Percentiles rank a stretch among this genome's conserved stretches.
Evolutionary conservation across 257 asterid genomes (phyloP).

Genomic region (Ilex asprella): DNA sequence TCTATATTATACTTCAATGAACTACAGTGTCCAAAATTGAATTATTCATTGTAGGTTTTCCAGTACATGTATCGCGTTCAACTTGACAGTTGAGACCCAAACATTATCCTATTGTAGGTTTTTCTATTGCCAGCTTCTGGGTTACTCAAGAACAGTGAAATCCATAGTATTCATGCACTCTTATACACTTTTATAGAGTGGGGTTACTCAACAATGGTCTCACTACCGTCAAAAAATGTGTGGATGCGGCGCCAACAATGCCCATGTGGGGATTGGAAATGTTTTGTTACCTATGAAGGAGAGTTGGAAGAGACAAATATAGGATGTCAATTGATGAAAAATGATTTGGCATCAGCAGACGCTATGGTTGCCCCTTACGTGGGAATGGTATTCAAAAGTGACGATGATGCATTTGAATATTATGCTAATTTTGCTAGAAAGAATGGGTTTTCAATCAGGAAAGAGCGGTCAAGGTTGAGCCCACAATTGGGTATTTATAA

Average conservation of each 20-base stretch:
- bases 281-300: slow-evolving; percentile 43
- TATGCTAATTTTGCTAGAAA: slow-evolving; percentile 60
- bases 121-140: background rate
- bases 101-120: too few relatives aligned
- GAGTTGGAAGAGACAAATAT: slow-evolving; percentile 29
- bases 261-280: slow-evolving; percentile 77
- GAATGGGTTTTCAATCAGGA: slow-evolving; percentile 54
- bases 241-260: slow-evolving; percentile 65
- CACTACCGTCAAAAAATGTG: slow-evolving; percentile 32
- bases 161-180: background rate
- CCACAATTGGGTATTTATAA: slow-evolving; percentile 64
- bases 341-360: slow-evolving; percentile 26
- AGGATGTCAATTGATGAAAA: slow-evolving; percentile 32
- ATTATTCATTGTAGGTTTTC: too few relatives aligned
- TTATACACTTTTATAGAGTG: background rate
- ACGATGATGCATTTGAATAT: slow-evolving; percentile 48
- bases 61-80: too few relatives aligned
- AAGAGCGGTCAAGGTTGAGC: slow-evolving; percentile 65
- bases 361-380: slow-evolving; percentile 47
- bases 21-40: too few relatives aligned
- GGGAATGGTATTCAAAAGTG: slow-evolving; percentile 59
- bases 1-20: too few relatives aligned
- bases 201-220: slow-evolving; percentile 27
- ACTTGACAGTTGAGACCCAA: too few relatives aligned
- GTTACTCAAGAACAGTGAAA: background rate